Base-by-base conservation (phyloP, 208 protist species). In the Trypanosoma lewisi region DNA sequence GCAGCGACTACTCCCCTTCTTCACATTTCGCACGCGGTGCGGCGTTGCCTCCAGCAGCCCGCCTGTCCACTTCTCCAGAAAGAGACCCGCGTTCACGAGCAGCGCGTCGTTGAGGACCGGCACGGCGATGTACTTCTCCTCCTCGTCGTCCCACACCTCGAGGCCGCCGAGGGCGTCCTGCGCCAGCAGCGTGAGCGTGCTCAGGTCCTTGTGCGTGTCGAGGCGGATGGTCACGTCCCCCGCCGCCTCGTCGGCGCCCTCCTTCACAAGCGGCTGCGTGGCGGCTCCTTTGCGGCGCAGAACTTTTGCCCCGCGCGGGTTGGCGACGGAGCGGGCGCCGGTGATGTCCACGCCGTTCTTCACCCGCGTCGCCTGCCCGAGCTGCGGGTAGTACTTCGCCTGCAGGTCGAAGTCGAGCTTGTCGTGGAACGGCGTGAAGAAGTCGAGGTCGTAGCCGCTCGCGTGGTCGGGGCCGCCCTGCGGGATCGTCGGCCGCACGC, bases 51-150 rank as follows among this genome's bases (percentile, higher is more conserved):
- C 83, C 48, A 95, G 77, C 21, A 92, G 59, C 6, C 84, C 85
- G 31, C 82, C 85, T 3, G 89, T 93, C 85, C 89, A 95, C 73
- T 87, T 88, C 77, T 95, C 85, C 25, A 95, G 64, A 52, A 95
- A 91, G n/a, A 91, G 25, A 16, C 89, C 89, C 5, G 85, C 85
- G 71, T 95, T 95, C 37, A 95, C 82, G 23, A 95, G 75, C 48
- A 95, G 73, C 48, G 85, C 85, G 52, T 95, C 89, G 52, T 93
- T 85, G 2, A 93, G 82, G 55, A 93, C 85, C 17, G 89, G 85
- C 21, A 93, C 85, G 33, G 80, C 50, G 23, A 73, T 64, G 69
- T 82, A 95, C 53, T 73, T 66, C 37, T 78, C 56, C 62, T 75
- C 72, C 61, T 82, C 78, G 36, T 82, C 79, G 57, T 95, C 85